Base-by-base conservation (phyloP, 805 yeast species). In the Kodamaea kaohsiungensis region DNA sequence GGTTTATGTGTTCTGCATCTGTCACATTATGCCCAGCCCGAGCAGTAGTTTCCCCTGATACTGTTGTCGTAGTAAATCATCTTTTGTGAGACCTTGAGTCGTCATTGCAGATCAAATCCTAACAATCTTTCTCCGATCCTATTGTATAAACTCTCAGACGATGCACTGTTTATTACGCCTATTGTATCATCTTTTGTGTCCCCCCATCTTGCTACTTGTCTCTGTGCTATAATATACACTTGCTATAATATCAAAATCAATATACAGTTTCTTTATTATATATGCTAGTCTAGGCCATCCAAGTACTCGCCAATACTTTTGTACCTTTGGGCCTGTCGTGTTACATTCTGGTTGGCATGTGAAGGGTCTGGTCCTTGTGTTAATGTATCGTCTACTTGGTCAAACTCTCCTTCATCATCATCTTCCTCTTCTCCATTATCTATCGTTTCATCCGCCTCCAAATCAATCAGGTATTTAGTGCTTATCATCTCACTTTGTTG, bases 391-490 rank as follows among this genome's bases (percentile, higher is more conserved):
- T 43, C 33, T 9, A 35, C 18, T 25, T 38, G 25, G 15, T 15
- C 46, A n/a, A 16, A 39, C n/a, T 49, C 45, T 22, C 6, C 25
- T 22, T 22, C 25, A 3, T 6, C 25, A 4, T 22, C 25, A 4
- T 22, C 25, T 22, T 22, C 25, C 6, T 22, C 25, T 22, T 22
- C 25, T 4, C 25, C 6, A 9, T 54, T 49, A 5, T 48, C 53
- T 15, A 52, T 10, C 30, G 48, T 52, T 17, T 19, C 39, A 30
- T 52, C 56, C 2, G 39, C 49, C 12, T 35, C 56, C 2, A 27
- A 53, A 13, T 50, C 46, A 19, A 51, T 38, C 54, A 47, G 54
- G 45, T 52, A 52, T 43, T 52, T 52, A 2, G 51, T 46, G n/a
- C 54, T 39, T 4, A 17, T 19, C 12, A 17, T 19, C 12, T 39